These are phyloP conservation scores for Balamuthia mandrillaris DNA, from an alignment of 208 protist genomes.

Conservation along the genomic window DNA sequence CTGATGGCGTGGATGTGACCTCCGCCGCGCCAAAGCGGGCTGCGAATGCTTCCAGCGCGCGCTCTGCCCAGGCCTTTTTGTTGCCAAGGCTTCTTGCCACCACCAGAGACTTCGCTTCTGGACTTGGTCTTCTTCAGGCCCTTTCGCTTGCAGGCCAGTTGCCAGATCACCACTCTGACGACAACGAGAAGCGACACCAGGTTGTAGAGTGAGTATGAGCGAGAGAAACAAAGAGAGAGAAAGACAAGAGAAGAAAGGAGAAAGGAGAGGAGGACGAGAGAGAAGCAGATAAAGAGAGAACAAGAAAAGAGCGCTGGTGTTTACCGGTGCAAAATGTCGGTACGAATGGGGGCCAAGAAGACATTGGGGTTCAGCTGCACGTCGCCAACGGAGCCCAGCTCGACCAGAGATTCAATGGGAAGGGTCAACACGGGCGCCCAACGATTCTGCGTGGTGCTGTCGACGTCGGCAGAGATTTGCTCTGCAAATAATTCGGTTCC, in stretches of 20 bases:
- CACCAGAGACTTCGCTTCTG: background rate
- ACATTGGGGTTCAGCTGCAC: conserved; percentile 20
- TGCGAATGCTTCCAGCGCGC: conserved; percentile 15
- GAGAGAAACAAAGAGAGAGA: background rate
- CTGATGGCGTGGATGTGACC: conserved; percentile 1
- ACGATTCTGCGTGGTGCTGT: too few species aligned
- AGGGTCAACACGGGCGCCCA: background rate
- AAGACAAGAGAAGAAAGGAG: background rate
- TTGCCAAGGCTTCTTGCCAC: conserved; percentile 18
- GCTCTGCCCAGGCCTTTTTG: conserved; percentile 20
- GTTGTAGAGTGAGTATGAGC: background rate
- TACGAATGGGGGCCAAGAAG: conserved; percentile 15
- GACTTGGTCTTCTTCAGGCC: conserved; percentile 25
- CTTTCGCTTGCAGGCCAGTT: conserved; percentile 7
- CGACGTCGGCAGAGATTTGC: too few species aligned
- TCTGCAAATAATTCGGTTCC: too few species aligned
- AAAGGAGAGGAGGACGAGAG: background rate
- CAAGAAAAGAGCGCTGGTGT: too few species aligned
- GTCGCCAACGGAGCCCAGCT: background rate
- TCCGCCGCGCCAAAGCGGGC: conserved; percentile 1
- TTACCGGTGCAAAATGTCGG: conserved; percentile 33
- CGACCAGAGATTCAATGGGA: background rate
- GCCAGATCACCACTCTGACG: conserved; percentile 29
- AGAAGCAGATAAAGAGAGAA: background rate
- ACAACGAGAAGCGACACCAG: background rate